Evolutionary conservation across 2,329 filamentous ascomycete species (phyloP).

Genomic region (Penicillium sclerotigenum): DNA sequence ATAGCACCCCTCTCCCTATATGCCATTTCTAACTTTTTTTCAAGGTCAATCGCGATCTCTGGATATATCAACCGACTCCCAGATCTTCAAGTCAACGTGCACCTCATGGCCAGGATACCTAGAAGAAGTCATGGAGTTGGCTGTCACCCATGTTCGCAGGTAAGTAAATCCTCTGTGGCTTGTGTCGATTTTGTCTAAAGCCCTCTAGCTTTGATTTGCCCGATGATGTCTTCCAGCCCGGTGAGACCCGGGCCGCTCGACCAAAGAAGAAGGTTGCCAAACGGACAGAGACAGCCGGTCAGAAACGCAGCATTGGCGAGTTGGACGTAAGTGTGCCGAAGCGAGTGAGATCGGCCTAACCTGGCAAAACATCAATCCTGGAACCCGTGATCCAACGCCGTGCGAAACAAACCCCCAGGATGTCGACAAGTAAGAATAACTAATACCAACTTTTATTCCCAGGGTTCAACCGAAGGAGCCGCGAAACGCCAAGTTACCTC

Average conservation of each 20-base stretch:
- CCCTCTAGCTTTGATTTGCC: conserved; percentile 73
- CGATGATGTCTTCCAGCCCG: conserved; percentile 78
- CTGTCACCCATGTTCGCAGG: conserved; percentile 82
- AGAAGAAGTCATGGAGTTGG: conserved; percentile 70
- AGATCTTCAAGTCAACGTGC: conserved; percentile 82
- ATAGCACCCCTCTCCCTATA: conserved; percentile 25
- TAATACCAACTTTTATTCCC: conserved; percentile 29
- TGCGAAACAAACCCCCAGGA: conserved; percentile 15
- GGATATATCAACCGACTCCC: conserved; percentile 68
- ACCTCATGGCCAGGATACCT: conserved; percentile 72
- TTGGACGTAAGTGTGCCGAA: conserved; percentile 43
- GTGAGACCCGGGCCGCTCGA: conserved; percentile 67
- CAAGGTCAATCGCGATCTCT: conserved; percentile 48
- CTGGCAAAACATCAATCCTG: conserved; percentile 24
- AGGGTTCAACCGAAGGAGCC: conserved; percentile 30
- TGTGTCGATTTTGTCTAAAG: conserved; percentile 16
- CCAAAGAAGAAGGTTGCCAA: conserved; percentile 53
- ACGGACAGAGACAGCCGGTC: conserved; percentile 33
- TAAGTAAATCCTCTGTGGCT: conserved; percentile 50
- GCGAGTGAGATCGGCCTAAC: conserved; percentile 23
- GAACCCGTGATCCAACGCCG: conserved; percentile 20
- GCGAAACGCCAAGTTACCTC: conserved; percentile 37
- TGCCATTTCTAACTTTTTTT: conserved; percentile 31
- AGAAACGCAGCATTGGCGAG: conserved; percentile 41
- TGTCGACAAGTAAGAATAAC: conserved; percentile 28